Evolutionary conservation across 345 rosid genomes (phyloP).

Genomic region (Melaleuca quinquenervia): DNA sequence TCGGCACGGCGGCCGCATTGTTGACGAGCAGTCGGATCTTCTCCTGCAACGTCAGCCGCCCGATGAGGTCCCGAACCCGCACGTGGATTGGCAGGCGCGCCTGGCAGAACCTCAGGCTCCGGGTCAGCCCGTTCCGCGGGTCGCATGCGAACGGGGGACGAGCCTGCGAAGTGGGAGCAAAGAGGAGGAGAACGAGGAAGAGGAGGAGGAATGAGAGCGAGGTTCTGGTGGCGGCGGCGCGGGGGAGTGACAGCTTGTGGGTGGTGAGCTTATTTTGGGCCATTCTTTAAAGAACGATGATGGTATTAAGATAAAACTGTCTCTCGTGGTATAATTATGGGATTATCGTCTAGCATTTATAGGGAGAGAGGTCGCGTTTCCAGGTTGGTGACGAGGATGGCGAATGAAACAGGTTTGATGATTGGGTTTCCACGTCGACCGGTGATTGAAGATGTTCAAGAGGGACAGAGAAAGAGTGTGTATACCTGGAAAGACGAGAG

Average conservation of each 20-base stretch:
- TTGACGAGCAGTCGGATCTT: conserved; percentile 67
- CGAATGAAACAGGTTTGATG: background rate
- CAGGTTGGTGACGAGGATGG: background rate
- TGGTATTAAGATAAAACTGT: background rate
- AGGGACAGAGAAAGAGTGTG: background rate
- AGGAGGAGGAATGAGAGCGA: background rate
- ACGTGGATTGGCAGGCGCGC: conserved; percentile 38
- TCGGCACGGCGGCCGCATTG: conserved; percentile 67
- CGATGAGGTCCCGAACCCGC: conserved; percentile 67
- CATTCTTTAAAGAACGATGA: background rate
- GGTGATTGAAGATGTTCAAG: background rate
- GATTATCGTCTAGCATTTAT: conserved; percentile 16
- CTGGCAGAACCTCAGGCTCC: conserved; percentile 44
- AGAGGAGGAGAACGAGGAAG: background rate
- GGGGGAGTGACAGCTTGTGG: background rate
- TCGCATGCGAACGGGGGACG: conserved; percentile 53
- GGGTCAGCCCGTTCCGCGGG: conserved; percentile 39
- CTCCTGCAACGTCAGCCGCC: conserved; percentile 72
- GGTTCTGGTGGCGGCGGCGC: background rate
- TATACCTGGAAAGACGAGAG: background rate
- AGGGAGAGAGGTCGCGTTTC: conserved; percentile 9
- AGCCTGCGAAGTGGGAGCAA: background rate
- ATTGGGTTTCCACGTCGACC: conserved; percentile 23
- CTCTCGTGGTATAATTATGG: background rate
- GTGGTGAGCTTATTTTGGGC: background rate